A percentile compares a stretch with the other conserved stretches of the same genome.
Conservation (phyloP, 2,329 filamentous ascomycete genomes). For the Pyrenochaeta sp. region DNA sequence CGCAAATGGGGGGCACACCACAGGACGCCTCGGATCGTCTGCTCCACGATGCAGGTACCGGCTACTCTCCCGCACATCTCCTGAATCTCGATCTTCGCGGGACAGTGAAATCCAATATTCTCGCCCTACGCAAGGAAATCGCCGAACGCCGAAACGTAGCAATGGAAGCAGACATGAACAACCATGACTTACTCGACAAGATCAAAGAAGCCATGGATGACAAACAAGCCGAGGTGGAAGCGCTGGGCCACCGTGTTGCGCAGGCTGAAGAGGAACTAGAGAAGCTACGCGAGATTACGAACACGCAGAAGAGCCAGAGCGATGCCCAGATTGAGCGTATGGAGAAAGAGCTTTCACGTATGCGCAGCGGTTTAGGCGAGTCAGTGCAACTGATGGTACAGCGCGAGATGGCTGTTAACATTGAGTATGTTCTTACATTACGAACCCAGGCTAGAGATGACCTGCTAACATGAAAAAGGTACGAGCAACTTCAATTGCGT, state of each 20-base stretch:
- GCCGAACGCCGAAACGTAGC: conserved; percentile 84
- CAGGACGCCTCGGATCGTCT: conserved; percentile 72
- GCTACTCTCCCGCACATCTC: conserved; percentile 89
- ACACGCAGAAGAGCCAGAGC: conserved; percentile 84
- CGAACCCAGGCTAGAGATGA: not conserved
- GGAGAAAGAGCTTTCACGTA: conserved; percentile 96
- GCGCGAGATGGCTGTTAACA: conserved; percentile 93
- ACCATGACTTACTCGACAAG: conserved; percentile 90
- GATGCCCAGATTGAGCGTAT: conserved; percentile 98
- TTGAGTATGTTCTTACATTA: conserved; percentile 72
- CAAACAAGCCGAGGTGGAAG: conserved; percentile 90
- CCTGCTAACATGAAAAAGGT: conserved; percentile 60
- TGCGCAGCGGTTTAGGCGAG: conserved; percentile 84
- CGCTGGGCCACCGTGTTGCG: conserved; percentile 84
- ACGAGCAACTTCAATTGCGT: conserved; percentile 88
- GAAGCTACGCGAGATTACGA: conserved; percentile 86
- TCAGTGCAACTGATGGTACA: conserved; percentile 93
- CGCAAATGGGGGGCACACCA: conserved; percentile 57
- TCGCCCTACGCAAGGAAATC: conserved; percentile 84
- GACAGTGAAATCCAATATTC: conserved; percentile 79
- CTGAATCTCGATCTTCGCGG: conserved; percentile 89
- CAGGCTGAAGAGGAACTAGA: conserved; percentile 94
- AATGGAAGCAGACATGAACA: conserved; percentile 91
- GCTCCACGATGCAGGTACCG: conserved; percentile 80
- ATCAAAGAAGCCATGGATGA: conserved; percentile 98